Base-by-base conservation (phyloP, 352 stramenopile species). In the Blastocystis sp. region DNA sequence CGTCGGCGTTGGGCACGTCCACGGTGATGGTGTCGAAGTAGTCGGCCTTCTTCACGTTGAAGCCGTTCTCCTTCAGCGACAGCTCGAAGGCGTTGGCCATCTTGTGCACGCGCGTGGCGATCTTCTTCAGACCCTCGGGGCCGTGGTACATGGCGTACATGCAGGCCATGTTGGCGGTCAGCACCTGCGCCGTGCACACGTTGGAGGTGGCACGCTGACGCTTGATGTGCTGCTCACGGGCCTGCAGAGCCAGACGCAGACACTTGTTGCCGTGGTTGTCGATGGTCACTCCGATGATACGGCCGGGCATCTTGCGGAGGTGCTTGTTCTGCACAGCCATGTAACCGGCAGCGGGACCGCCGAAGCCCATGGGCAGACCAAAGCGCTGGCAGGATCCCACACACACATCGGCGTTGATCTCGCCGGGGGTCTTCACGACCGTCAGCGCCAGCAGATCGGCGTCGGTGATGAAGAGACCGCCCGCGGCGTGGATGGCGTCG, bases 201-300 rank as follows among this genome's bases (percentile, higher is more conserved):
- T 99, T 99, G 71, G 91, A 96, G 1, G 96, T 99, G 4, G 96
- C 96, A 90, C 98, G 98, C 90, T 99, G 96, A 75, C 96, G 93
- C 81, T 94, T 93, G 88, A 99, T 99, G 89, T 98, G 95, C 88
- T 97, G 93, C 88, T 99, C 96, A 76, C 96, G 93, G 7, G 96
- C 98, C 90, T 99, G 96, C 94, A 99, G 98, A 24, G 96, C 96
- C 95, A 99, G 98, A 34, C 96, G 92, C 54, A 98, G 89, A 48
- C 92, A 94, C 0, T 91, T 93, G 84, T 98, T 96, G 36, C 95
- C 94, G n/a, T 93, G 89, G 16, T 93, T 92, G 88, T 99, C 96
- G 61, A 97, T 92, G 7, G 94, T 97, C 11, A 98, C 96, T 65
- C 96, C 96, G 86, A 99, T 99, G 87, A 99, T 98, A 69, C 96